Base-by-base conservation (phyloP, 192 early-diverging fungal genomes). In the Podila horticola region DNA sequence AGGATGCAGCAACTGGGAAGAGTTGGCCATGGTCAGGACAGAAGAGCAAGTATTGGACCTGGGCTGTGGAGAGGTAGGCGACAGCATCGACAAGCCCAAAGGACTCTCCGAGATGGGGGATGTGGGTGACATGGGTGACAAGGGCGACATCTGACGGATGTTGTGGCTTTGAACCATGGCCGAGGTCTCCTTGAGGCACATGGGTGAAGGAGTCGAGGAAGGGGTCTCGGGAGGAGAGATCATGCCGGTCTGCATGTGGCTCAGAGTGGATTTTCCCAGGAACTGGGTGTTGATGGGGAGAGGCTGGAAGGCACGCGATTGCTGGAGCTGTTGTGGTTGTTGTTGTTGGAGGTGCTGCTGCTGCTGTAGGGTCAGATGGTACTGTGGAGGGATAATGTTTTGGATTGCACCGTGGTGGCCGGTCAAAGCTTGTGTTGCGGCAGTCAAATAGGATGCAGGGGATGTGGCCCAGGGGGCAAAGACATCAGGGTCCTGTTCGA, bases 211-310 rank as follows among this genome's bases (percentile, higher is more conserved):
- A 1, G 74, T 76, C 15, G 74, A 71, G 10, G 74, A 65, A 12
- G 74, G 74, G 13, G 67, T 76, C 34, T 65, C 68, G 11, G 74
- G 74, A 51, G 74, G 74, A 22, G 74, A 76, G 67, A 76, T 65
- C 68, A 69, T 38, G 3, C 68, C 63, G 1, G 11, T 68, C 20
- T 30, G n/a, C 5, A 45, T 0, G 41, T 45, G 41, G 41, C 41
- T 22, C 34, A 41, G 13, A 11, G 15, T 26, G 28, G 13, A 48
- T 24, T 7, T 55, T 3, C 24, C 24, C 11, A 45, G 15, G 41
- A 45, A 26, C 24, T 55, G 52, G 9, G 52, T 55, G 52, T 55
- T 55, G n/a, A 55, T 55, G 22, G 52, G 52, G 1, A 55, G 52
- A 26, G 24, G 52, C 41, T 45, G 41, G 41, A 45, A 55, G 52